Base-by-base conservation (phyloP, 2,329 filamentous ascomycete genomes). In the Paracamarosporium sp. region DNA sequence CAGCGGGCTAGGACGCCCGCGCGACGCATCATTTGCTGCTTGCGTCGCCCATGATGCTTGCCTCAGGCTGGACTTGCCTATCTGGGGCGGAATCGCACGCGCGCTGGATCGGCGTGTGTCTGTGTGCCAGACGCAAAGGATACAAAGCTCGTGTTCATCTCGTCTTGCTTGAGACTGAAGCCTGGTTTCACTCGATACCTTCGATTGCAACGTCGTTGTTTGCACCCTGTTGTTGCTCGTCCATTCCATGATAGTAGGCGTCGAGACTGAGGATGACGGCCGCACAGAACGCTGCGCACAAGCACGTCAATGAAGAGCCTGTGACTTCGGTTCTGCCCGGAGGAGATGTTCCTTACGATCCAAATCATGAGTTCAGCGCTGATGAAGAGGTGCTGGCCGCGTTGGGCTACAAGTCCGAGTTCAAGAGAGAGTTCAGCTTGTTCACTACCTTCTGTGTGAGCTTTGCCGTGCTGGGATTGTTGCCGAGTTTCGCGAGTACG, bases 391-490 rank as follows among this genome's bases (percentile, higher is more conserved):
- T 83, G 1, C 79, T 90, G 5, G 85, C 85, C 2, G 83, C 86
- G 1, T 78, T 90, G 24, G 87, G 87, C 35, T 86, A 85, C 72
- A 87, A 85, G 71, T 82, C 85, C 51, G 85, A 87, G 67, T 87
- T 87, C 78, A 87, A 87, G 76, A 82, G 90, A 68, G 89, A 92
- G 67, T 91, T 92, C 72, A 88, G 84, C 2, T 78, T 91, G 13
- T 92, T 88, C 84, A 90, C 89, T 5, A 90, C 88, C 0, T 92
- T 92, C 71, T 90, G 88, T 64, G 88, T 92, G 38, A 88, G 85
- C 53, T 92, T 92, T 72, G 88, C 90, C 6, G 88, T 92, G 11
- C 78, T 92, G 54, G 90, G 90, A 1, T 73, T 92, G 45, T 75
- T 92, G 48, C 90, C 89, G 0, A 90, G 86, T 59, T 90, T 92